Evolutionary conservation across 768 basidiomycete genomes (phyloP).

Genomic region (Podaxis sp.): DNA sequence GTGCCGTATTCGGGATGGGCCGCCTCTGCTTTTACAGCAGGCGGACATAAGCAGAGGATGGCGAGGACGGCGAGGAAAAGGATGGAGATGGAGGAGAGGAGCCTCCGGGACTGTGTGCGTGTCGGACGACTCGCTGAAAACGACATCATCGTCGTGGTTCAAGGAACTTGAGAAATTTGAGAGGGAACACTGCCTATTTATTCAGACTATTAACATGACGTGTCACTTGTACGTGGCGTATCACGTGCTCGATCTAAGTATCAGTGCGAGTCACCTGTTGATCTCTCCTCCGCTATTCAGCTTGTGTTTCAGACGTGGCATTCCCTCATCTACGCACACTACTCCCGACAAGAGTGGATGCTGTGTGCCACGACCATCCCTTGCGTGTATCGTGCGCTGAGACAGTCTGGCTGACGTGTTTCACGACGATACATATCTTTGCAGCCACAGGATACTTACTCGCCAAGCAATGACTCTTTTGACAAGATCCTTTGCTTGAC

Average conservation of each 20-base stretch:
- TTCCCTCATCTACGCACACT: conserved; percentile 13
- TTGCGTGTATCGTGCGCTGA: not conserved
- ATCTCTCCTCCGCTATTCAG: not conserved
- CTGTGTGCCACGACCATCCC: not conserved
- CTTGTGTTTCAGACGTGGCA: conserved; percentile 6
- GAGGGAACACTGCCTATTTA: conserved; percentile 27
- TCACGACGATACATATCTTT: not conserved
- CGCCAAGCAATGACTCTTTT: too few species aligned
- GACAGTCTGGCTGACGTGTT: not conserved
- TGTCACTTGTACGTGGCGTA: conserved; percentile 42
- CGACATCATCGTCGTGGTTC: conserved; percentile 36
- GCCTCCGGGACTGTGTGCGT: conserved; percentile 55
- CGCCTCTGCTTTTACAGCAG: conserved; percentile 64
- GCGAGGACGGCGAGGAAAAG: conserved; percentile 65
- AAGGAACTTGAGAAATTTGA: conserved; percentile 28
- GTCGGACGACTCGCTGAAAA: conserved; percentile 47
- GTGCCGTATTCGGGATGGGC: conserved; percentile 79
- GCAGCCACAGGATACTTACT: not conserved
- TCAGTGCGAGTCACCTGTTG: not conserved
- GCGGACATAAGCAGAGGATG: conserved; percentile 69
- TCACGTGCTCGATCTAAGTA: conserved; percentile 29
- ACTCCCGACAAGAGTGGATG: not conserved
- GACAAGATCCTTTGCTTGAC: too few species aligned
- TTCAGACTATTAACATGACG: conserved; percentile 32
- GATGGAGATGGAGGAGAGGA: conserved; percentile 60